phyloP scores from a whole-genome alignment of 805 yeast species.

The Saccharomycopsis selenospora region DNA sequence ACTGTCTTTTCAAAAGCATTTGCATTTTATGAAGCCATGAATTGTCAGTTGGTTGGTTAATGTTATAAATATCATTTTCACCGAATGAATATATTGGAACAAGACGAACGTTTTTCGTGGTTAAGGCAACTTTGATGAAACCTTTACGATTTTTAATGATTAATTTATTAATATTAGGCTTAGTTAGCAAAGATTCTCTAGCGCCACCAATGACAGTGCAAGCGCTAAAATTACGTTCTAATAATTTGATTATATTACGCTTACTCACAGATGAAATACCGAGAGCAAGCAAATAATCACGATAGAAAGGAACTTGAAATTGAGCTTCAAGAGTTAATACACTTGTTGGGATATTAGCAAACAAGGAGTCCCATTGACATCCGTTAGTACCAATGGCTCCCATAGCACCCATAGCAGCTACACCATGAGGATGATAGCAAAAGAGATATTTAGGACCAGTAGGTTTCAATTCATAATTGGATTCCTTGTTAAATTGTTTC shows the following conservation, averaged over 20 bases:
- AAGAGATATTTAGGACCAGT: slow-evolving; percentile 76
- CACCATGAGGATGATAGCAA: slow-evolving; percentile 96
- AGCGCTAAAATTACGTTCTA: slow-evolving; percentile 59
- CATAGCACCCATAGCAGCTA: slow-evolving; percentile 84
- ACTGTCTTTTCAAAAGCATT: slow-evolving; percentile 56
- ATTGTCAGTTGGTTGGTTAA: slow-evolving; percentile 36
- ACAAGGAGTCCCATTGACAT: slow-evolving; percentile 53
- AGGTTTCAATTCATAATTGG: slow-evolving; percentile 14
- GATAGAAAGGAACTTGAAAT: slow-evolving; percentile 73
- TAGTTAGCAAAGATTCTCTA: slow-evolving; percentile 70
- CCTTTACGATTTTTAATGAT: slow-evolving; percentile 79
- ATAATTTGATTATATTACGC: slow-evolving; percentile 56
- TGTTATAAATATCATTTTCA: slow-evolving; percentile 61
- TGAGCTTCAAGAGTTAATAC: slow-evolving; percentile 77
- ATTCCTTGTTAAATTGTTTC: not conserved
- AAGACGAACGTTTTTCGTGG: slow-evolving; percentile 64
- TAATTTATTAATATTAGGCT: slow-evolving; percentile 56
- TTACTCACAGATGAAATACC: slow-evolving; percentile 84
- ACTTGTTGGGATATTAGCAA: slow-evolving; percentile 80
- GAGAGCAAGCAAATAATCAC: slow-evolving; percentile 74
- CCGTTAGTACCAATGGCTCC: slow-evolving; percentile 83
- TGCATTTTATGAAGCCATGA: slow-evolving; percentile 54
- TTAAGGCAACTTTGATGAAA: slow-evolving; percentile 78
- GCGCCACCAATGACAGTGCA: slow-evolving; percentile 96
- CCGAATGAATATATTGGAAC: slow-evolving; percentile 93